Conservation (phyloP, 1,139 yeast species). For the Blastobotrys ciferrii region DNA sequence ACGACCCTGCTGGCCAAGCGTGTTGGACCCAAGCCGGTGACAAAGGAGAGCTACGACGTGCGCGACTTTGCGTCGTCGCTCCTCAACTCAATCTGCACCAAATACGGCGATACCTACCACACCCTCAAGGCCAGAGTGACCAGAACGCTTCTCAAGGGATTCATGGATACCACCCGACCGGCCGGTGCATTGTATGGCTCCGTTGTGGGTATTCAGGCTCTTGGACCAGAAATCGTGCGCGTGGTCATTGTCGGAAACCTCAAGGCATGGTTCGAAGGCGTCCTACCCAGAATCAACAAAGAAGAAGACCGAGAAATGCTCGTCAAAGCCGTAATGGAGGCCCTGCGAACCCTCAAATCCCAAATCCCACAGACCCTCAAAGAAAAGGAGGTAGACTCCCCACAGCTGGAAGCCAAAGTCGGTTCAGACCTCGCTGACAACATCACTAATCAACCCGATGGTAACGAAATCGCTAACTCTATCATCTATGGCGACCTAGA, state of each 20-base stretch:
- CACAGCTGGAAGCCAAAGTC: slow-evolving; percentile 53
- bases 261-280: slow-evolving; percentile 60
- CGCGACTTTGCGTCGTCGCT: slow-evolving; percentile 88
- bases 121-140: slow-evolving; percentile 93
- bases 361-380: slow-evolving; percentile 25
- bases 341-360: slow-evolving; percentile 32
- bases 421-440: slow-evolving; percentile 58
- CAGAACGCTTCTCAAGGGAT: slow-evolving; percentile 85
- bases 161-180: slow-evolving; percentile 74
- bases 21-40: slow-evolving; percentile 56
- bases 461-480: slow-evolving; percentile 58
- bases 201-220: slow-evolving; percentile 72
- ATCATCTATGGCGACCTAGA: slow-evolving; percentile 68
- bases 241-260: slow-evolving; percentile 82
- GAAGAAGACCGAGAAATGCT: slow-evolving; percentile 29
- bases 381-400: slow-evolving; percentile 33
- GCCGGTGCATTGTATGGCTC: slow-evolving; percentile 94
- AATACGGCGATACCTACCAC: slow-evolving; percentile 83
- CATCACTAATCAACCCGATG: slow-evolving; percentile 53
- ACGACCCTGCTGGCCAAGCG: slow-evolving; percentile 86
- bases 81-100: slow-evolving; percentile 69
- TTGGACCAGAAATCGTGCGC: slow-evolving; percentile 87
- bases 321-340: slow-evolving; percentile 32
- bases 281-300: slow-evolving; percentile 30
- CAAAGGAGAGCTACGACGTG: slow-evolving; percentile 43